phyloP scores from a whole-genome alignment of 768 basidiomycete species.

The Lactarius hengduanensis region DNA sequence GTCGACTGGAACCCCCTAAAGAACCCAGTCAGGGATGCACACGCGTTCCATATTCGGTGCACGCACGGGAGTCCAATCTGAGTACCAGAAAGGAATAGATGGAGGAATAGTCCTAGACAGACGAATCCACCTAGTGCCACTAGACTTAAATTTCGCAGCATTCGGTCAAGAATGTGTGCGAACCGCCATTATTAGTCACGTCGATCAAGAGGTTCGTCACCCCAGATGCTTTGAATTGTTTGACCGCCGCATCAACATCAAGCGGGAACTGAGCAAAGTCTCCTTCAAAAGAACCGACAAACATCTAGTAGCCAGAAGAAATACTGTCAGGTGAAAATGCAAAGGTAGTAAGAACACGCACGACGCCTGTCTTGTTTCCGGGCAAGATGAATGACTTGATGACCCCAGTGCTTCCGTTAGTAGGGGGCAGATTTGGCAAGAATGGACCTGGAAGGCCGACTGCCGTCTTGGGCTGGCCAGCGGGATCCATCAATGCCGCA shows the following conservation, averaged over 20 bases:
- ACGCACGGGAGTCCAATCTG: conserved; percentile 52
- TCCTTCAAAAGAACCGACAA: conserved; percentile 55
- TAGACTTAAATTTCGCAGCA: not conserved
- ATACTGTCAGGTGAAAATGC: not conserved
- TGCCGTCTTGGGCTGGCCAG: conserved; percentile 33
- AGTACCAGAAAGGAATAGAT: conserved; percentile 53
- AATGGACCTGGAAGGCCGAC: conserved; percentile 50
- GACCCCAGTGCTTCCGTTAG: conserved; percentile 48
- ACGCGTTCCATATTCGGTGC: not conserved
- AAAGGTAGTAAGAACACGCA: conserved; percentile 34
- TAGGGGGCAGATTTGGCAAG: conserved; percentile 46
- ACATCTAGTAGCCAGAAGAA: conserved; percentile 44
- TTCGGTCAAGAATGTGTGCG: conserved; percentile 22
- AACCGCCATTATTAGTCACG: conserved; percentile 61
- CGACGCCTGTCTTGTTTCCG: conserved; percentile 57
- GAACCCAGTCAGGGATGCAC: not conserved
- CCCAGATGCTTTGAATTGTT: conserved; percentile 46
- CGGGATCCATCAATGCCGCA: not conserved
- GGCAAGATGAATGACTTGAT: conserved; percentile 58
- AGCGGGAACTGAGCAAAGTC: conserved; percentile 53
- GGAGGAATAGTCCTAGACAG: conserved; percentile 61
- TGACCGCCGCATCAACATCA: conserved; percentile 47
- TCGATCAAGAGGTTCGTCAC: conserved; percentile 56
- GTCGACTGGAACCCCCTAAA: conserved; percentile 57
- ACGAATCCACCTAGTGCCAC: conserved; percentile 49